Evolutionary conservation across 495 filamentous ascomycete genomes (phyloP), one percentile per base, ranked within the genome.

Genomic region (Tuber melanosporum): DNA sequence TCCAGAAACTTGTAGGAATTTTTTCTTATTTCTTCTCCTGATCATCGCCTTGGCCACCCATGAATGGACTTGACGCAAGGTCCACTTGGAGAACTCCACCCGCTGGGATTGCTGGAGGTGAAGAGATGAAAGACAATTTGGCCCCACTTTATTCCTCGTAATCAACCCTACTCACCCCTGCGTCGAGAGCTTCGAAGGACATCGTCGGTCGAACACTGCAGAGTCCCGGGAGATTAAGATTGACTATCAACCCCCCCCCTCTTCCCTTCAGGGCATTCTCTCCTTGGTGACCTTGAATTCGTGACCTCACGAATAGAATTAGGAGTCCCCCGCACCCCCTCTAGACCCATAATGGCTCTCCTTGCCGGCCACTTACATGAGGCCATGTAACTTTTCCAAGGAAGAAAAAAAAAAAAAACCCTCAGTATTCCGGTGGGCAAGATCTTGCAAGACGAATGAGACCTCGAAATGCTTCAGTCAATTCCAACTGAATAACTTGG

Each of bases 221-320:
- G 57, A 66, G 57, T 66, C 26, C 12, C 57, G 26, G 57, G 57
- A 66, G 57, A 66, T 36, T 66, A 66, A 66, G 26, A 66, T 66
- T 66, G 32, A 66, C 32, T 36, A 26, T 66, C 32, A 8, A 66
- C n/a, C 26, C 26, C n/a, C 26, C 26, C 57, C 57, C 57, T 66
- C 57, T 66, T 19, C 26, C 14, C 26, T 66, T 19, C 14, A 66
- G 26, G 14, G 57, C 57, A 0, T 66, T 66, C 26, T 32, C 26
- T 66, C 57, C 26, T 36, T 66, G 26, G 57, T 36, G 57, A 36
- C 57, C 57, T 66, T 32, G n/a, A 19, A 66, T 66, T 26, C 10
- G 57, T 66, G 57, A 66, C 57, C 57, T 66, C 57, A 66, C 57
- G 4, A 66, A 66, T 66, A 66, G 57, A 66, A 66, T 66, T 36